Percentiles rank a stretch among this genome's conserved stretches.
phyloP scores from a whole-genome alignment of 305 asterid genomes.

The Fraxinus platypoda region DNA sequence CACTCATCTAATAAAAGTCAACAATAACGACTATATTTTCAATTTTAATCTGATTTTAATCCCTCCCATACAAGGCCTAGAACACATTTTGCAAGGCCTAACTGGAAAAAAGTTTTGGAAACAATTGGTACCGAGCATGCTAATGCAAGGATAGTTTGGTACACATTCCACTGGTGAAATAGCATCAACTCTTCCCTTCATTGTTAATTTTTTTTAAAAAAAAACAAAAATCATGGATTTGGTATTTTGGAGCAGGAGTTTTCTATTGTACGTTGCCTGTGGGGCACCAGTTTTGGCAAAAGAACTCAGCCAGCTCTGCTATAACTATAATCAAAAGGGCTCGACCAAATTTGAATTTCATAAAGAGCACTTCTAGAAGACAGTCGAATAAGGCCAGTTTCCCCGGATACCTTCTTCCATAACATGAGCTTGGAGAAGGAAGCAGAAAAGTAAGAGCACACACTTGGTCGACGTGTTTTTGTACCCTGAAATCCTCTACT shows the following conservation, averaged over 20 bases:
- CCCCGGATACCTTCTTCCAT: not conserved
- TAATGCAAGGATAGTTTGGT: slow-evolving; percentile 66
- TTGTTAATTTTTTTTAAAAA: not conserved
- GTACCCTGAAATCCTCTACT: slow-evolving; percentile 20
- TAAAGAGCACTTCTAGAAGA: slow-evolving; percentile 71
- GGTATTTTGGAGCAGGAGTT: slow-evolving; percentile 58
- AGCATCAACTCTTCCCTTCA: not conserved
- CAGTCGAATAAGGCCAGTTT: not conserved
- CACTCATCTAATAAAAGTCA: too few species aligned
- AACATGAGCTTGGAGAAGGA: not conserved
- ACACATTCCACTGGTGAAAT: not conserved
- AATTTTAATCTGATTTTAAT: too few species aligned
- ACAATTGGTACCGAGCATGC: slow-evolving; percentile 77
- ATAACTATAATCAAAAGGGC: slow-evolving; percentile 78
- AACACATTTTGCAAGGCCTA: too few species aligned
- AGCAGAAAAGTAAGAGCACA: not conserved
- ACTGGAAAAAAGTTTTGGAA: slow-evolving; percentile 54
- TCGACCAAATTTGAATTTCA: slow-evolving; percentile 90
- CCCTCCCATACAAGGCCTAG: too few species aligned
- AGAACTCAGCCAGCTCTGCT: slow-evolving; percentile 50
- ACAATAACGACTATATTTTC: too few species aligned
- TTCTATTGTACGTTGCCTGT: slow-evolving; percentile 63
- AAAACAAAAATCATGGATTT: not conserved
- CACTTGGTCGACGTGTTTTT: slow-evolving; percentile 10
- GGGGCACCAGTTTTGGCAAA: slow-evolving; percentile 82